A percentile compares a stretch with the other conserved stretches of the same genome.
Evolutionary conservation across 208 protist species (phyloP).

Genomic region (Zelonia costaricensis): DNA sequence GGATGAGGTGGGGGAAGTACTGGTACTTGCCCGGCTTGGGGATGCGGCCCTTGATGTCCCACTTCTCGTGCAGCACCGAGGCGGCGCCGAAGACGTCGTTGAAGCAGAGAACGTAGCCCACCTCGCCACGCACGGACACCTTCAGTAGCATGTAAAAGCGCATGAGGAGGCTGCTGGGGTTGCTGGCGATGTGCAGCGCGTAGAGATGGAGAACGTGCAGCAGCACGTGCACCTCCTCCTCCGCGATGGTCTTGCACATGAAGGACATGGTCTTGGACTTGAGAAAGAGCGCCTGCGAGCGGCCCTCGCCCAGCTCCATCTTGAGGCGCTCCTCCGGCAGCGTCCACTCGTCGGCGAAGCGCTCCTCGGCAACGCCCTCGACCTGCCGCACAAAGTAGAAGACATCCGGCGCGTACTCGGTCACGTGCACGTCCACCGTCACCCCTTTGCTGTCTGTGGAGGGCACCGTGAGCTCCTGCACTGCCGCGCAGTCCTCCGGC

Average conservation of each 20-base stretch:
- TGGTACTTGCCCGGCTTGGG: conserved; percentile 83
- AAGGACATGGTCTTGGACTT: conserved; percentile 76
- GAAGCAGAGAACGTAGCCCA: conserved; percentile 81
- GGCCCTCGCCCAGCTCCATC: conserved; percentile 74
- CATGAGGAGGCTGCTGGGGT: conserved; percentile 70
- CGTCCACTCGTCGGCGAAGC: conserved; percentile 74
- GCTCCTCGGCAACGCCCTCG: conserved; percentile 43
- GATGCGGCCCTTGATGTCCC: conserved; percentile 87
- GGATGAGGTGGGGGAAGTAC: conserved; percentile 59
- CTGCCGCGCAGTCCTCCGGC: conserved; percentile 28
- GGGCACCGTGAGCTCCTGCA: conserved; percentile 24
- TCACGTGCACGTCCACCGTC: conserved; percentile 38
- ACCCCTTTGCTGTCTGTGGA: conserved; percentile 4
- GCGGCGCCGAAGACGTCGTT: conserved; percentile 73
- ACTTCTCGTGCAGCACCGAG: conserved; percentile 71
- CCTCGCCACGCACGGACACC: conserved; percentile 36
- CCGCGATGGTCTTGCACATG: conserved; percentile 85
- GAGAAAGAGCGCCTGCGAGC: conserved; percentile 84
- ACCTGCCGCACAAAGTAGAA: conserved; percentile 66
- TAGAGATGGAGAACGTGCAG: conserved; percentile 55
- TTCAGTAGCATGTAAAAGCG: conserved; percentile 82
- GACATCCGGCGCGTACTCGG: conserved; percentile 74
- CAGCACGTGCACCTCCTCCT: conserved; percentile 67
- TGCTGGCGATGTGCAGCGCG: conserved; percentile 42
- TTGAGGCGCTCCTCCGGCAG: conserved; percentile 54